phyloP scores from a whole-genome alignment of 1,284 basidiomycete species.

The Cutaneotrichosporon cyanovorans region DNA sequence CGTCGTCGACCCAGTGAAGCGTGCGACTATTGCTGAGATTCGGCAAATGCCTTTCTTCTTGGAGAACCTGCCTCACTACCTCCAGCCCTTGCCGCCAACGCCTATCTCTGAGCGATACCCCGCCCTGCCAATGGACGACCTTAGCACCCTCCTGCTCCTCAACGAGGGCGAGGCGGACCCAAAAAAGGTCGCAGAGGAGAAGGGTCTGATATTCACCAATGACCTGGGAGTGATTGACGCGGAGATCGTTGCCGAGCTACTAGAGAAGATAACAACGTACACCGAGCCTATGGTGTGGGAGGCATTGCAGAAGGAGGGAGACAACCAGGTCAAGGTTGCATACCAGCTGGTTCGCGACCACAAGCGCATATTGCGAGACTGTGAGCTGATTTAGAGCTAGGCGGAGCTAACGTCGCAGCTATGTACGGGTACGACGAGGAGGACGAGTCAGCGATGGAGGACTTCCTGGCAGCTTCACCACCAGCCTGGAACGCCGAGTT shows the following conservation, averaged over 20 bases:
- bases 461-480: conserved; percentile 49
- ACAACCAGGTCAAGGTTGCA: conserved; percentile 93
- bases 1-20: conserved; percentile 81
- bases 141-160: conserved; percentile 35
- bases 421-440: conserved; percentile 36
- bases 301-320: conserved; percentile 71
- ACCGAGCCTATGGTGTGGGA: conserved; percentile 78
- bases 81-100: conserved; percentile 70
- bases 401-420: conserved; percentile 7
- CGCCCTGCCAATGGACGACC: conserved; percentile 38
- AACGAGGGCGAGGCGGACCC: conserved; percentile 41
- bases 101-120: conserved; percentile 51
- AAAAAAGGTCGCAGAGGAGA: conserved; percentile 38
- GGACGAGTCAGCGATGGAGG: conserved; percentile 47
- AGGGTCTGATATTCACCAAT: conserved; percentile 45
- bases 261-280: conserved; percentile 65
- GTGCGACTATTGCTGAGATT: conserved; percentile 84
- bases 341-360: conserved; percentile 91
- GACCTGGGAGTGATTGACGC: conserved; percentile 80
- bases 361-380: conserved; percentile 70
- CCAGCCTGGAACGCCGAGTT: conserved; percentile 51
- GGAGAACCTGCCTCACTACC: conserved; percentile 74
- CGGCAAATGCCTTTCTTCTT: conserved; percentile 82
- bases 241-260: conserved; percentile 76
- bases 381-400: conserved; percentile 39